These are phyloP conservation scores for Coemansia sp. DNA, from an alignment of 192 early-diverging fungal species.

Conservation along the genomic window DNA sequence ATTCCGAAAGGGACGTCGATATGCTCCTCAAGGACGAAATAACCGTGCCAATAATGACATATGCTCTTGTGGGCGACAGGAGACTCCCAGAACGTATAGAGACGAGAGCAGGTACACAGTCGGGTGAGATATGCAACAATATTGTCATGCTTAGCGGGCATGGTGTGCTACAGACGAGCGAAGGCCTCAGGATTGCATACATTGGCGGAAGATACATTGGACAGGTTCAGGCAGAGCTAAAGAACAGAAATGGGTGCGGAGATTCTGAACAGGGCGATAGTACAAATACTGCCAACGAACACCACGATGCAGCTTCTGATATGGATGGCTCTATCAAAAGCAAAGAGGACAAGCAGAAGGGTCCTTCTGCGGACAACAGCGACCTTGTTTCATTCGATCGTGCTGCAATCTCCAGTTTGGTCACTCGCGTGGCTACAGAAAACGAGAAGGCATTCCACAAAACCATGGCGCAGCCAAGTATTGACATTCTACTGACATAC, in stretches of 20 bases:
- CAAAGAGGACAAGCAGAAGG: neutral
- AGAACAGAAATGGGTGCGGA: neutral
- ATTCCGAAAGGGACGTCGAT: slow-evolving; percentile 48
- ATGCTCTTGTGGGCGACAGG: slow-evolving; percentile 69
- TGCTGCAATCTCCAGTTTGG: slow-evolving; percentile 18
- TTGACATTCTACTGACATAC: slow-evolving; percentile 79
- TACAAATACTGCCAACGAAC: neutral
- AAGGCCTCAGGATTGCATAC: slow-evolving; percentile 53
- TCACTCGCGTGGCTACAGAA: slow-evolving; percentile 30
- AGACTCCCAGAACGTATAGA: slow-evolving; percentile 60
- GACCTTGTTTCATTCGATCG: slow-evolving; percentile 22
- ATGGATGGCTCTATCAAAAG: neutral
- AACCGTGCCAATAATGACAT: slow-evolving; percentile 70
- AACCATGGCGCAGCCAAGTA: slow-evolving; percentile 39
- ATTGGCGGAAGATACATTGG: slow-evolving; percentile 33
- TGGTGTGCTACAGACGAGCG: slow-evolving; percentile 49
- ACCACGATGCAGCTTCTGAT: neutral
- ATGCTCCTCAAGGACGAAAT: slow-evolving; percentile 60
- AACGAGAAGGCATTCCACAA: slow-evolving; percentile 40
- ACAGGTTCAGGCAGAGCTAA: neutral
- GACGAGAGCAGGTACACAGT: slow-evolving; percentile 52
- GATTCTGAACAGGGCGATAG: neutral
- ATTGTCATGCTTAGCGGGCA: slow-evolving; percentile 67
- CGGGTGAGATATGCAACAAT: slow-evolving; percentile 77
- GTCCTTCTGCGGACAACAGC: neutral